phyloP scores from a whole-genome alignment of 257 asterid species.

The Thymus quinquecostatus region DNA sequence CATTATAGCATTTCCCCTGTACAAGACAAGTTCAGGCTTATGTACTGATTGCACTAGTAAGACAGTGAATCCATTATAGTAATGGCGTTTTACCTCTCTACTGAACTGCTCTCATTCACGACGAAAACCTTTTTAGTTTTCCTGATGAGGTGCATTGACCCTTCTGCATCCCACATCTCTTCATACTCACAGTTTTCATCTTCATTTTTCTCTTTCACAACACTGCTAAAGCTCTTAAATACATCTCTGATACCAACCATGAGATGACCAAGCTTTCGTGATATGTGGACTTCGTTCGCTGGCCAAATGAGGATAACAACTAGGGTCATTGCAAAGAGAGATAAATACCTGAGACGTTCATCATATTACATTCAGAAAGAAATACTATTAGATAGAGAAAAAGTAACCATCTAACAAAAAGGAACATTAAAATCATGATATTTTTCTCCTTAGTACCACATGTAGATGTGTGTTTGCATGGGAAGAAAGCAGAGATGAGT shows the following conservation, averaged over 20 bases:
- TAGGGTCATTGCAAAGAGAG: slow-evolving; percentile 69
- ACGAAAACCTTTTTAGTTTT: slow-evolving; percentile 53
- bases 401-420: not conserved
- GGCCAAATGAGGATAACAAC: slow-evolving; percentile 68
- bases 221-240: slow-evolving; percentile 46
- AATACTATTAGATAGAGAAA: not conserved
- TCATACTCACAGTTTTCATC: slow-evolving; percentile 87
- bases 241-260: slow-evolving; percentile 42
- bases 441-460: slow-evolving; percentile 54
- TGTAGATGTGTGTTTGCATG: slow-evolving; percentile 67
- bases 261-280: slow-evolving; percentile 43
- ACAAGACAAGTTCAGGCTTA: not conserved
- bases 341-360: slow-evolving; percentile 68
- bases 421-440: not conserved
- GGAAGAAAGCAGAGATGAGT: slow-evolving; percentile 93
- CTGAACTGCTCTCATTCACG: slow-evolving; percentile 46
- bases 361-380: slow-evolving; percentile 28
- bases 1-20: slow-evolving; percentile 86
- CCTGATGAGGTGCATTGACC: slow-evolving; percentile 92
- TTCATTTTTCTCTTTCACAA: slow-evolving; percentile 71
- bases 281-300: slow-evolving; percentile 55
- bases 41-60: not conserved
- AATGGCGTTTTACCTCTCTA: slow-evolving; percentile 57
- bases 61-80: not conserved
- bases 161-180: slow-evolving; percentile 96